Percentiles rank a stretch among this genome's conserved stretches.
These are phyloP conservation scores for Arthonia radiata DNA, from an alignment of 495 filamentous ascomycete genomes.

Conservation along the genomic window DNA sequence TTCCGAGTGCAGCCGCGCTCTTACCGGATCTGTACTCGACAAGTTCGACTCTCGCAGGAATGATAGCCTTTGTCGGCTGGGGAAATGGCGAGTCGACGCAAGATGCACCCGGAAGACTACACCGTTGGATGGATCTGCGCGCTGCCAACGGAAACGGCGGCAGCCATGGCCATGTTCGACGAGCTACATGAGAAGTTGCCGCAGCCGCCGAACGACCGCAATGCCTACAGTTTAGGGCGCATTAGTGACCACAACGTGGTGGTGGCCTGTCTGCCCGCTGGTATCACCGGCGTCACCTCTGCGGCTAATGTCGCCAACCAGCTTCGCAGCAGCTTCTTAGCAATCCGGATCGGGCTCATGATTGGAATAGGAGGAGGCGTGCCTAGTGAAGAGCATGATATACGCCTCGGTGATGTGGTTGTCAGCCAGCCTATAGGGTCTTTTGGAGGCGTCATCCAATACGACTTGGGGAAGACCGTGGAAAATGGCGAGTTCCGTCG, in stretches of 20 bases:
- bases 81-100: too few relatives aligned
- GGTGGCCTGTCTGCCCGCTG: slow-evolving; percentile 19
- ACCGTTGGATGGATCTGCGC: slow-evolving; percentile 27
- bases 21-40: too few relatives aligned
- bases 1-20: too few relatives aligned
- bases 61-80: too few relatives aligned
- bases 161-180: slow-evolving; percentile 22
- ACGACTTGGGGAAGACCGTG: slow-evolving; percentile 16
- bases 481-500: slow-evolving; percentile 9
- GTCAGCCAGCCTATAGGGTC: slow-evolving; percentile 14
- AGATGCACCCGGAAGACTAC: too few relatives aligned
- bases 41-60: too few relatives aligned
- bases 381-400: slow-evolving; percentile 12
- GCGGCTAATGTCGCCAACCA: slow-evolving; percentile 14
- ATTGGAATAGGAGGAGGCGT: slow-evolving; percentile 23
- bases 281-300: slow-evolving; percentile 14
- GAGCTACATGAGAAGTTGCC: slow-evolving; percentile 14
- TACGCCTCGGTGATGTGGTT: slow-evolving; percentile 21
- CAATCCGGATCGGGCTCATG: slow-evolving; percentile 17
- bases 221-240: slow-evolving; percentile 14
- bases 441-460: slow-evolving; percentile 18
- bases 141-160: slow-evolving; percentile 18
- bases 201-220: slow-evolving; percentile 7
- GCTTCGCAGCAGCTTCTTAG: slow-evolving; percentile 18
- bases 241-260: slow-evolving; percentile 19